These are phyloP conservation scores for Penicillium sp. DNA, from an alignment of 2,329 filamentous ascomycete species.

Conservation along the genomic window DNA sequence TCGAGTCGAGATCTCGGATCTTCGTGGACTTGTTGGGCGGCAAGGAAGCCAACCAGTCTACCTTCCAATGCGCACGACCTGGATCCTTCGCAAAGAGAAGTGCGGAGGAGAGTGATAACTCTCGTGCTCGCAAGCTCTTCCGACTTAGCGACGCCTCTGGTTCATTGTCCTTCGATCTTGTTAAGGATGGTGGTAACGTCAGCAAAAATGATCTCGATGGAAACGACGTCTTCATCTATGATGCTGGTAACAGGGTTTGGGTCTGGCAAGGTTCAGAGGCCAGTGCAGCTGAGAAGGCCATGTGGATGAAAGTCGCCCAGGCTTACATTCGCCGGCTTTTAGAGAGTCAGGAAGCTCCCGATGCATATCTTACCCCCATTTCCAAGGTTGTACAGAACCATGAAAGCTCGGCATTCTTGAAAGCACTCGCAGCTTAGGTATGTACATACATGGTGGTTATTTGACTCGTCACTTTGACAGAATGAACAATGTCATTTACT, in stretches of 20 bases:
- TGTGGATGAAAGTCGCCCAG: slow-evolving; percentile 50
- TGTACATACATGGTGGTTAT: slow-evolving; percentile 1
- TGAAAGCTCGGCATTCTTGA: slow-evolving; percentile 31
- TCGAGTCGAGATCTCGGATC: slow-evolving; percentile 50
- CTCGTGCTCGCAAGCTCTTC: slow-evolving; percentile 52
- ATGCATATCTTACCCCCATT: slow-evolving; percentile 29
- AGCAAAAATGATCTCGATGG: slow-evolving; percentile 53
- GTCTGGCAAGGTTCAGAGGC: slow-evolving; percentile 64
- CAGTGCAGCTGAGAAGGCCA: slow-evolving; percentile 57
- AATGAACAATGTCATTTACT: background rate
- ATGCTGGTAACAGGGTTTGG: slow-evolving; percentile 59
- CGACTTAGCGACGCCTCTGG: slow-evolving; percentile 63
- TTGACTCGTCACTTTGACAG: background rate
- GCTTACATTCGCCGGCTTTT: slow-evolving; percentile 29
- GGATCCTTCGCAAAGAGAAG: slow-evolving; percentile 24
- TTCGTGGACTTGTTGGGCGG: slow-evolving; percentile 59
- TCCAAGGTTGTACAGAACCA: slow-evolving; percentile 31
- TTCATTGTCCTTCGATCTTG: slow-evolving; percentile 55
- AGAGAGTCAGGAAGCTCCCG: slow-evolving; percentile 17
- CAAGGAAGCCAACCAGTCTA: slow-evolving; percentile 40
- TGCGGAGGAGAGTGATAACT: background rate
- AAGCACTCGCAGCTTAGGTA: slow-evolving; percentile 19
- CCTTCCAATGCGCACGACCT: slow-evolving; percentile 45
- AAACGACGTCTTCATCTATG: slow-evolving; percentile 63
- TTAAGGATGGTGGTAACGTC: slow-evolving; percentile 55